A percentile compares a stretch with the other conserved stretches of the same genome.
Conservation (phyloP, 371 early-diverging fungal genomes). For the Blastocladiella emersonii region DNA sequence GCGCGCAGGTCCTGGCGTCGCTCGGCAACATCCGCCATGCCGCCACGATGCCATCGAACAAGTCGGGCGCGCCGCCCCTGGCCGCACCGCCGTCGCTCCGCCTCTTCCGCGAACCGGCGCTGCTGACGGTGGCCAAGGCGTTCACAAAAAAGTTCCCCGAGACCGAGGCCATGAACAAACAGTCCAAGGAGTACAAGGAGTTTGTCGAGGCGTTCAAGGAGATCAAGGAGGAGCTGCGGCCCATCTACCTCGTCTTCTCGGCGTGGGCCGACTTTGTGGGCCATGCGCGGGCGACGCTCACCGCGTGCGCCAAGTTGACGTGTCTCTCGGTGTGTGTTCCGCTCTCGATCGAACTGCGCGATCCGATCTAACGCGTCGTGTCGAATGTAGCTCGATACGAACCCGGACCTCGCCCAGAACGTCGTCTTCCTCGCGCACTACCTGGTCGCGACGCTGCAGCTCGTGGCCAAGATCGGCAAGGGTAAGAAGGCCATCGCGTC, state of each 20-base stretch:
- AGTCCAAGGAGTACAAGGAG: slow-evolving; percentile 2
- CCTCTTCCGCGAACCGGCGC: not conserved
- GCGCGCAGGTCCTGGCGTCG: not conserved
- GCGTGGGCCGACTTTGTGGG: not conserved
- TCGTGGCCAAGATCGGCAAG: not conserved
- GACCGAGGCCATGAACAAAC: not conserved
- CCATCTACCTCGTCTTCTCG: not conserved
- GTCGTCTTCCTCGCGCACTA: not conserved
- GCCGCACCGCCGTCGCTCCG: not conserved
- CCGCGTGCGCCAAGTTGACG: not conserved
- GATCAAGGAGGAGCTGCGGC: slow-evolving; percentile 2
- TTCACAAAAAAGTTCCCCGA: slow-evolving; percentile 5
- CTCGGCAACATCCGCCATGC: not conserved
- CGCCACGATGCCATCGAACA: not conserved
- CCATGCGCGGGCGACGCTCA: not conserved
- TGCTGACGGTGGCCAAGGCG: not conserved
- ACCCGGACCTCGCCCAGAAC: not conserved
- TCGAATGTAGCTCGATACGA: not conserved
- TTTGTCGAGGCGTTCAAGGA: slow-evolving; percentile 2
- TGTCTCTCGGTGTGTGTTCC: not conserved
- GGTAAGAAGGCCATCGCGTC: not conserved
- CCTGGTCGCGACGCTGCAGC: not conserved
- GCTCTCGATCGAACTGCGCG: no score
- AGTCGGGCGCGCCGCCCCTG: not conserved
- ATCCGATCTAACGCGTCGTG: no score